Percentiles rank a stretch among this genome's conserved stretches.
phyloP scores from a whole-genome alignment of 2,329 filamentous ascomycete genomes.

The Apiospora marii region DNA sequence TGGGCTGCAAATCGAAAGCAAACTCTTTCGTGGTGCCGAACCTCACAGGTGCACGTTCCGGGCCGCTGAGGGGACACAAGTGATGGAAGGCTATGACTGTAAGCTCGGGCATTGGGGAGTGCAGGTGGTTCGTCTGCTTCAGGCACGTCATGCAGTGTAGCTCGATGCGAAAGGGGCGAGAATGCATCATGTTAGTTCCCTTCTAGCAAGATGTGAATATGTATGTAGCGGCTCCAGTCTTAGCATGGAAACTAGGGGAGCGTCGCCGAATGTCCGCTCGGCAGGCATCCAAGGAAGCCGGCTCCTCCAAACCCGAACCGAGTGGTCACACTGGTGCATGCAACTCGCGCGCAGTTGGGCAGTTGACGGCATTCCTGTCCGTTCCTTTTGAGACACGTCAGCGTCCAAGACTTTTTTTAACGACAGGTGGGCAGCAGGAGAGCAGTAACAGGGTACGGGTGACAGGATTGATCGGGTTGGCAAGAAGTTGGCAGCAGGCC shows the following conservation, averaged over 20 bases:
- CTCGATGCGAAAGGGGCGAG: not conserved
- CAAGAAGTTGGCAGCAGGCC: not conserved
- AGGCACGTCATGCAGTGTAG: not conserved
- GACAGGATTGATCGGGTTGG: not conserved
- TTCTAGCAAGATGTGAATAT: not conserved
- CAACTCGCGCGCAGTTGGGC: slow-evolving; percentile 1
- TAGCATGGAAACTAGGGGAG: not conserved
- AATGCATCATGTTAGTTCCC: not conserved
- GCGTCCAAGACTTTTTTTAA: not conserved
- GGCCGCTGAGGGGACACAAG: not conserved
- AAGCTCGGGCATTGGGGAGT: not conserved
- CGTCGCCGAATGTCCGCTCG: too few species aligned
- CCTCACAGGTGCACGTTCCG: not conserved
- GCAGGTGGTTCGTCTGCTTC: not conserved
- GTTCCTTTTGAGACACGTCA: not conserved
- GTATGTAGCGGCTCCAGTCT: not conserved
- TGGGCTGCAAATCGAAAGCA: not conserved
- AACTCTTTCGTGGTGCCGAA: not conserved
- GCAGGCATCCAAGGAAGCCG: not conserved
- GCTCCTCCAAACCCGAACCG: not conserved
- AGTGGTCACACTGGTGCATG: slow-evolving; percentile 6
- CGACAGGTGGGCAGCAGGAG: not conserved
- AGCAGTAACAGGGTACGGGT: not conserved
- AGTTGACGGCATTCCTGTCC: slow-evolving; percentile 4
- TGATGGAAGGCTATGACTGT: not conserved